Conservation (phyloP, 2,329 filamentous ascomycete genomes). For the Phaeomoniella chlamydospora region DNA sequence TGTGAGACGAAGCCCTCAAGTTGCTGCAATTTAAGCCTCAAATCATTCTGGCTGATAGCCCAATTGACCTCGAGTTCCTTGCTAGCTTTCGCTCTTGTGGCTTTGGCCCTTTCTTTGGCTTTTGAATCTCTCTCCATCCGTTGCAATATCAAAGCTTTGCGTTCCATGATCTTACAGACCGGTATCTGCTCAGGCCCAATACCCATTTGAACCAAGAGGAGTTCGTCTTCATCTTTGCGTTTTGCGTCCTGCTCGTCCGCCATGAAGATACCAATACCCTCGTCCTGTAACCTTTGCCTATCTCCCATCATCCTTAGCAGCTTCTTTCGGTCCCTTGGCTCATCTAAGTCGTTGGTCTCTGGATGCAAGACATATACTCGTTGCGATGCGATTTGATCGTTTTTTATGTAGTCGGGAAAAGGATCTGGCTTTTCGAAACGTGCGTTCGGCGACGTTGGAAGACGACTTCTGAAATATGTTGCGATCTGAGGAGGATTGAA, state of each 20-base stretch:
- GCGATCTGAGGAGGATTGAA: too few species aligned
- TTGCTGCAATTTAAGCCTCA: conserved; percentile 55
- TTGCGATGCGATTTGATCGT: background rate
- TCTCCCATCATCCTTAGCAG: background rate
- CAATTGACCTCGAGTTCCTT: conserved; percentile 88
- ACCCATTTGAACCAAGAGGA: background rate
- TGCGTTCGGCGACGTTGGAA: background rate
- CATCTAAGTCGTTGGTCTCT: background rate
- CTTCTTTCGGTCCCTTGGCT: background rate
- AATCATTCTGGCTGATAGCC: conserved; percentile 65
- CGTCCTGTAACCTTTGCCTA: background rate
- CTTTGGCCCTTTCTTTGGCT: conserved; percentile 14
- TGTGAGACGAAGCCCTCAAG: conserved; percentile 56
- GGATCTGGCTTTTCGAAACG: background rate
- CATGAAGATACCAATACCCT: background rate
- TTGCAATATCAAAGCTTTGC: background rate
- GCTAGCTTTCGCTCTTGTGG: conserved; percentile 26
- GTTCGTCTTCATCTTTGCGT: background rate
- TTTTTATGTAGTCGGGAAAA: background rate
- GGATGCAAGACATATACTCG: background rate
- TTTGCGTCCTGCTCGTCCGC: background rate
- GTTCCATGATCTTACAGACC: background rate
- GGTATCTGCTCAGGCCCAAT: background rate
- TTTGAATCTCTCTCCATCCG: conserved; percentile 8
- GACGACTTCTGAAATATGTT: too few species aligned